Percentiles rank a stretch among this genome's conserved stretches.
phyloP scores from a whole-genome alignment of 2,329 filamentous ascomycete species.

The Penicillium concentricum region DNA sequence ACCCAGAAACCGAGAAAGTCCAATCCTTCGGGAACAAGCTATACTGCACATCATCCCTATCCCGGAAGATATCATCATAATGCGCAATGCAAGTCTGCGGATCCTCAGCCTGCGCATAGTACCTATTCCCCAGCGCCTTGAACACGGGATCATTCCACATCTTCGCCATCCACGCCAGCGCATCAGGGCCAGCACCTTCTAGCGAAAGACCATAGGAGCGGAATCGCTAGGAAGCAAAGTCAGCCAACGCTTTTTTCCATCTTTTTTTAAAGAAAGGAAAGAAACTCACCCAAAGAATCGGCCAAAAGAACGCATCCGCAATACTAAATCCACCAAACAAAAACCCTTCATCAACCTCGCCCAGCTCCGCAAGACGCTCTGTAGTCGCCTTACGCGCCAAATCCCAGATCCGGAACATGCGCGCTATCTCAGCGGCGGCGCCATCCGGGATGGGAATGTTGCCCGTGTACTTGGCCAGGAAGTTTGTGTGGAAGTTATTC shows the following conservation, averaged over 20 bases:
- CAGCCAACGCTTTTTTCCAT: not conserved
- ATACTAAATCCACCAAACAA: conserved; percentile 40
- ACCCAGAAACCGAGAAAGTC: conserved; percentile 23
- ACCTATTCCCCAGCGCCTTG: conserved; percentile 22
- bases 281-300: conserved; percentile 35
- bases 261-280: not conserved
- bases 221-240: conserved; percentile 26
- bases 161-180: conserved; percentile 32
- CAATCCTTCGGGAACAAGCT: conserved; percentile 29
- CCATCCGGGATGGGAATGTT: conserved; percentile 29
- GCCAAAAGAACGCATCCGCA: conserved; percentile 42
- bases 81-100: conserved; percentile 28
- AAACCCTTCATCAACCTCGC: conserved; percentile 34
- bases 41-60: conserved; percentile 26
- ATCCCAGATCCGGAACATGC: conserved; percentile 31
- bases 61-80: conserved; percentile 35
- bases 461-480: conserved; percentile 31
- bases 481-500: conserved; percentile 29
- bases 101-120: conserved; percentile 29
- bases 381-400: conserved; percentile 24
- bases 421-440: conserved; percentile 26
- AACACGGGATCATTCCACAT: conserved; percentile 36
- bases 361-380: conserved; percentile 23
- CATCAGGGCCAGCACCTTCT: conserved; percentile 26
- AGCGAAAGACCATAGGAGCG: conserved; percentile 34